Evolutionary conservation across 2,329 filamentous ascomycete species (phyloP), one percentile per base, ranked within the genome.

Genomic region (Parastagonospora avenae): DNA sequence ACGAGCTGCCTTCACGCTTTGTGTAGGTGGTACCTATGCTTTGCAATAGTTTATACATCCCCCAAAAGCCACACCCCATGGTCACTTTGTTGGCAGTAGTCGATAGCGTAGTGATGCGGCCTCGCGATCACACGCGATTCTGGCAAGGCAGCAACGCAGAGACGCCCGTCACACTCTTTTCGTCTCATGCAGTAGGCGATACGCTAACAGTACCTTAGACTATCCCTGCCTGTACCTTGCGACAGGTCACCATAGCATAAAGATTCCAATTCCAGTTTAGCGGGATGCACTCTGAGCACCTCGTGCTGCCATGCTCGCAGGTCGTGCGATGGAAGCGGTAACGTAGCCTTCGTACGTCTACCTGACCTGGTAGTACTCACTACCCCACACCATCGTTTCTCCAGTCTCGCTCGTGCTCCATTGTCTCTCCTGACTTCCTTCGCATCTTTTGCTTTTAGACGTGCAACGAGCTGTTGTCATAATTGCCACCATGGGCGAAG

Each of bases 401-500:
- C 16, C 28, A 35, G n/a, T 37, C 30, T 41, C 19, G 32, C 35
- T 45, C 42, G 24, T 48, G 27, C 35, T 14, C 27, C 36, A 46
- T 45, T 36, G 24, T n/a, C 33, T 40, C 32, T 35, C 19, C 19
- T 24, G 11, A 32, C n/a, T 29, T 42, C 12, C 10, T 15, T 46
- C 8, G 11, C 11, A 4, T 11, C 28, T 32, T 30, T 38, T 15
- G 31, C n/a, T 11, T 30, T 37, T 24, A n/a, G 15, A 19, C 15
- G 16, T 16, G 31, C 38, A 32, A 15, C 29, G 36, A 47, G 14
- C 27, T 14, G 19, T 11, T 32, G 8, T 19, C 28, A 29, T 31
- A 16, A 14, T 32, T 8, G 30, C 28, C 36, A 48, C 35, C 42
- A 60, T 60, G 57, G 50, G 57, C 35, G 54, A 48, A 16, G 31